Percentiles rank a stretch among this genome's conserved stretches.
phyloP scores from a whole-genome alignment of 331 rosid genomes.

The Saraca asoca region DNA sequence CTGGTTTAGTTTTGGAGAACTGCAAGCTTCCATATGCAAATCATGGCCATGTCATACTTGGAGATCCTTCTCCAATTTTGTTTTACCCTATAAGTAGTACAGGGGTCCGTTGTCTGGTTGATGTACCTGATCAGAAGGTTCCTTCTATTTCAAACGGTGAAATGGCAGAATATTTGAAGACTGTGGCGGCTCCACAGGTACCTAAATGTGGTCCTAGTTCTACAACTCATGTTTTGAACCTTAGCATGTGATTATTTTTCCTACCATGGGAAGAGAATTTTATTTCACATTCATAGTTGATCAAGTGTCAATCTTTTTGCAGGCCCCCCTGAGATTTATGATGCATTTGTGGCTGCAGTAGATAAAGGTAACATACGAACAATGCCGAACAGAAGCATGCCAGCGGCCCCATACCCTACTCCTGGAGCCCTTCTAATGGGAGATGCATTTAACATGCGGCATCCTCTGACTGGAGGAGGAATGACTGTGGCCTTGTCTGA shows the following conservation, averaged over 20 bases:
- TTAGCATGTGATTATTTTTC: background rate
- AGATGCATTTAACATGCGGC: conserved; percentile 98
- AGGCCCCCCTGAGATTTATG: conserved; percentile 76
- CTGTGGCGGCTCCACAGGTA: conserved; percentile 89
- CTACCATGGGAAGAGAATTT: conserved; percentile 6
- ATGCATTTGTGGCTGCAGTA: conserved; percentile 78
- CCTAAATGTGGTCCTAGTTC: background rate
- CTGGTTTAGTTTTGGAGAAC: conserved; percentile 79
- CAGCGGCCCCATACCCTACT: conserved; percentile 87
- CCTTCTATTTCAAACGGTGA: conserved; percentile 95
- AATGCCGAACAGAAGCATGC: conserved; percentile 99
- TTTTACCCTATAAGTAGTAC: conserved; percentile 91
- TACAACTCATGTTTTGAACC: background rate
- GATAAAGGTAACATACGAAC: conserved; percentile 80
- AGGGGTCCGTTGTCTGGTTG: conserved; percentile 92
- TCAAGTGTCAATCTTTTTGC: conserved; percentile 32
- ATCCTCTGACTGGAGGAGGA: conserved; percentile 95
- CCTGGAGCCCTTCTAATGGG: conserved; percentile 97
- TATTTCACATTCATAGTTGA: conserved; percentile 23
- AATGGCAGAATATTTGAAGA: conserved; percentile 82
- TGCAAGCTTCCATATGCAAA: conserved; percentile 87
- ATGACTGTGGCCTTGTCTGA: conserved; percentile 96
- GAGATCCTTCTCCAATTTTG: conserved; percentile 91
- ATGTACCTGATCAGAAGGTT: conserved; percentile 91
- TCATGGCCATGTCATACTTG: conserved; percentile 88